Percentiles rank a stretch among this genome's conserved stretches.
These are phyloP conservation scores for Phytophthora hybrid DNA, from an alignment of 352 stramenopile species.

Conservation along the genomic window DNA sequence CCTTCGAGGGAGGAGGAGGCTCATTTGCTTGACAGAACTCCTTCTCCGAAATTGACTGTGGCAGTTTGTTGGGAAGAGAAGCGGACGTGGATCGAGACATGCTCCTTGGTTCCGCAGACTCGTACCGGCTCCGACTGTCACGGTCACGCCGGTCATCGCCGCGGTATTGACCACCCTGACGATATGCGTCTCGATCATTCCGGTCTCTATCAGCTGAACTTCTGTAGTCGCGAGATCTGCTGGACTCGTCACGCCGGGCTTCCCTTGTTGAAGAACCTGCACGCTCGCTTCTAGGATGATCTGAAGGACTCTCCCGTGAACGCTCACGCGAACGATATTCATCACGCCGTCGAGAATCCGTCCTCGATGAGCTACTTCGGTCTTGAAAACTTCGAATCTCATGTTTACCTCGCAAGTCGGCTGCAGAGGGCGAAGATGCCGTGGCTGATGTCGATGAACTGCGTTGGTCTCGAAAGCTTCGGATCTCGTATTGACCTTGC, in stretches of 20 bases:
- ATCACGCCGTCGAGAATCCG: slow-evolving; percentile 21
- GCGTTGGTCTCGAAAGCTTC: slow-evolving; percentile 28
- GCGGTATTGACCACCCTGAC: slow-evolving; percentile 12
- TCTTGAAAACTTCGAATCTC: slow-evolving; percentile 39
- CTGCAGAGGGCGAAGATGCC: slow-evolving; percentile 2
- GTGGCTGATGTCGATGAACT: background rate
- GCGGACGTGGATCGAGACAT: slow-evolving; percentile 20
- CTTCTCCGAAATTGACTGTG: slow-evolving; percentile 60
- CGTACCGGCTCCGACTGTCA: slow-evolving; percentile 12
- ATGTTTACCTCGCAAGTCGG: slow-evolving; percentile 28
- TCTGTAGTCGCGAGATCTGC: slow-evolving; percentile 24
- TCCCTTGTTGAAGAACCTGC: slow-evolving; percentile 20
- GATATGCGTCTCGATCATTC: slow-evolving; percentile 11
- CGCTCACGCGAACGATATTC: slow-evolving; percentile 12
- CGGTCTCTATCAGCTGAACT: slow-evolving; percentile 19
- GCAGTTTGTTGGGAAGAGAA: slow-evolving; percentile 12
- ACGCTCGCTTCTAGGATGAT: slow-evolving; percentile 11
- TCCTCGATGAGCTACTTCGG: slow-evolving; percentile 20
- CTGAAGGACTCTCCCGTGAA: slow-evolving; percentile 9
- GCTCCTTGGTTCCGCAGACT: slow-evolving; percentile 5
- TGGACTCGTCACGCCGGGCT: slow-evolving; percentile 14
- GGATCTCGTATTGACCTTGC: slow-evolving; percentile 33
- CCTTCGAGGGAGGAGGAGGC: slow-evolving; percentile 27
- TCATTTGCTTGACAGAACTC: slow-evolving; percentile 67
- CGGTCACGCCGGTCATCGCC: slow-evolving; percentile 26